Conservation (phyloP, 202 grass and related monocot genomes). For the Setaria italica region DNA sequence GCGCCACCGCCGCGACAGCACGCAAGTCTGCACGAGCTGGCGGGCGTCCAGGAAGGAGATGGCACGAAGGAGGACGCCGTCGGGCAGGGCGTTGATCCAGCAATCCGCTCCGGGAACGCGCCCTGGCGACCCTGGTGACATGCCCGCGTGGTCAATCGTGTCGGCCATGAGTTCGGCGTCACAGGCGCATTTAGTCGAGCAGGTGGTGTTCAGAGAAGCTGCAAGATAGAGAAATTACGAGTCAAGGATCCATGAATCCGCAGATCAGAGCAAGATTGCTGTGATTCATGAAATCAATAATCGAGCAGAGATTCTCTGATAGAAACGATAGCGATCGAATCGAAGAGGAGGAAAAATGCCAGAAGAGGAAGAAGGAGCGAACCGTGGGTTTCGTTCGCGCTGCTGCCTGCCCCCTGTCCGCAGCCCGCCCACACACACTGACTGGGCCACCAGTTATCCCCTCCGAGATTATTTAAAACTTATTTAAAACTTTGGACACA, state of each 20-base stretch:
- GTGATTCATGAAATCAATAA: no score
- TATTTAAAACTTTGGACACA: no score
- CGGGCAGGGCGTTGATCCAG: constrained; percentile 14
- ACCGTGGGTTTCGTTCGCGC: no score
- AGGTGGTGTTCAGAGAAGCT: neutral
- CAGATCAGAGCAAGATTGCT: neutral
- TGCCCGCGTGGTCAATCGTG: neutral
- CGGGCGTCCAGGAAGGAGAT: neutral
- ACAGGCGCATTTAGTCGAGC: neutral
- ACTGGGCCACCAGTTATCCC: no score
- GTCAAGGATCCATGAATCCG: neutral
- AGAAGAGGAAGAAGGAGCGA: no score
- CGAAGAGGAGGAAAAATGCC: no score
- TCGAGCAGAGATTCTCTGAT: no score
- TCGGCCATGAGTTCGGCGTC: neutral
- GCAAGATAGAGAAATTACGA: neutral
- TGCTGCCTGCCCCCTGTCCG: no score
- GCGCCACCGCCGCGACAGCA: constrained; percentile 37
- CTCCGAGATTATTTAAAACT: no score
- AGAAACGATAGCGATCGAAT: no score
- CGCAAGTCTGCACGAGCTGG: constrained; percentile 11
- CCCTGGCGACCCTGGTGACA: neutral
- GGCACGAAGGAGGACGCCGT: neutral
- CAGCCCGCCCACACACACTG: no score
- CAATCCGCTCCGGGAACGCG: neutral